phyloP scores from a whole-genome alignment of 352 stramenopile genomes.

The Phytophthora vignae region DNA sequence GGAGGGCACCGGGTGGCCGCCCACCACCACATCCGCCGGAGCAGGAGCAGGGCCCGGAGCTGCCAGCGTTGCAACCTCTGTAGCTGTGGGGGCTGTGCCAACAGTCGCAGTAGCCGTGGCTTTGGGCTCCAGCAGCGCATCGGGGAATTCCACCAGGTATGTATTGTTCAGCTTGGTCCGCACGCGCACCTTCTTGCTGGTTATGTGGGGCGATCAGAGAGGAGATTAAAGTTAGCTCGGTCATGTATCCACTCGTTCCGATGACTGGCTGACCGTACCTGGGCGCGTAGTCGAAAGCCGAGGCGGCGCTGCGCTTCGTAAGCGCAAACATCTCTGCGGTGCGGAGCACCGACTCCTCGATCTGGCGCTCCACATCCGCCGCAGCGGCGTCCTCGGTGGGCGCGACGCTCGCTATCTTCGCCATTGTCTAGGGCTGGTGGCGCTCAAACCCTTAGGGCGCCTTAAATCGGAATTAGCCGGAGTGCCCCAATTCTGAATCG shows the following conservation, averaged over 20 bases:
- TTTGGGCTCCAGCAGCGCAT: conserved; percentile 58
- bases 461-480: too few relatives aligned
- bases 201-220: conserved; percentile 8
- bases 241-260: neutral
- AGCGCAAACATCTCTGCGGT: conserved; percentile 79
- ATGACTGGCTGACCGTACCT: conserved; percentile 42
- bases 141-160: conserved; percentile 62
- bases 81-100: conserved; percentile 11
- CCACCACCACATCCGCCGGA: conserved; percentile 16
- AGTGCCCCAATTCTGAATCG: too few relatives aligned
- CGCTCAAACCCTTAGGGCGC: too few relatives aligned
- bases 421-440: neutral
- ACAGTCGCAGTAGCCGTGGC: conserved; percentile 2
- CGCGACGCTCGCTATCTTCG: conserved; percentile 11
- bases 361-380: conserved; percentile 43
- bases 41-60: conserved; percentile 7
- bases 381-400: conserved; percentile 2
- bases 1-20: conserved; percentile 27
- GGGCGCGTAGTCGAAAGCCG: conserved; percentile 61
- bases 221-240: conserved; percentile 5
- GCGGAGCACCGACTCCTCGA: conserved; percentile 70
- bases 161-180: conserved; percentile 66
- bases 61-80: conserved; percentile 5
- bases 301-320: conserved; percentile 60
- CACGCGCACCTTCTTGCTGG: conserved; percentile 80